Percentiles rank a stretch among this genome's conserved stretches.
Conservation (phyloP, 1,139 yeast genomes). For the Yamadazyma diospyri region DNA sequence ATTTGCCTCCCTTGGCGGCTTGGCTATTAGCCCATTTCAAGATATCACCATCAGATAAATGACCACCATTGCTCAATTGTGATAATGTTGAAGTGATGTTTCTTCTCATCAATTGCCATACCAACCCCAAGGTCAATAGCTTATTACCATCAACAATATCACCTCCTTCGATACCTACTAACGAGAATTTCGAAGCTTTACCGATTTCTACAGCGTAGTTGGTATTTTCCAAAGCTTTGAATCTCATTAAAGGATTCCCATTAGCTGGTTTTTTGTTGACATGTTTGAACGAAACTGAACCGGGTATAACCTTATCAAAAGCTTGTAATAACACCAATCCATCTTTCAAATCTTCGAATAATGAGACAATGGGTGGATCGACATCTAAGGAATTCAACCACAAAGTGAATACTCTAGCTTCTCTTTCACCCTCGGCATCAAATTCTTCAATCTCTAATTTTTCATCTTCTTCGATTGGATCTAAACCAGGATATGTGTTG, state of each 20-base stretch:
- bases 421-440: slow-evolving; percentile 99
- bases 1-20: slow-evolving; percentile 80
- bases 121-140: slow-evolving; percentile 87
- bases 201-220: slow-evolving; percentile 97
- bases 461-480: slow-evolving; percentile 90
- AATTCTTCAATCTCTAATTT: slow-evolving; percentile 88
- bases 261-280: slow-evolving; percentile 77
- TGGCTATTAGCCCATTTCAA: slow-evolving; percentile 91
- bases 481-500: slow-evolving; percentile 95
- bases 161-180: slow-evolving; percentile 97
- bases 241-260: slow-evolving; percentile 75
- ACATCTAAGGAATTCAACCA: slow-evolving; percentile 97
- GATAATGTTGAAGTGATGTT: slow-evolving; percentile 84
- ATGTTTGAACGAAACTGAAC: slow-evolving; percentile 75
- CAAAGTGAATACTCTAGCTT: slow-evolving; percentile 94
- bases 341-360: slow-evolving; percentile 93
- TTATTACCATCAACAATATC: slow-evolving; percentile 95
- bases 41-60: slow-evolving; percentile 76
- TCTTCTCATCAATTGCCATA: slow-evolving; percentile 98
- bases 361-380: slow-evolving; percentile 86
- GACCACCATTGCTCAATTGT: slow-evolving; percentile 58
- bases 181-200: slow-evolving; percentile 83
- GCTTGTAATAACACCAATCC: slow-evolving; percentile 90
- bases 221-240: slow-evolving; percentile 93
- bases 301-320: slow-evolving; percentile 93